These are phyloP conservation scores for Hibiscus mutabilis DNA, from an alignment of 345 rosid species.

Conservation along the genomic window DNA sequence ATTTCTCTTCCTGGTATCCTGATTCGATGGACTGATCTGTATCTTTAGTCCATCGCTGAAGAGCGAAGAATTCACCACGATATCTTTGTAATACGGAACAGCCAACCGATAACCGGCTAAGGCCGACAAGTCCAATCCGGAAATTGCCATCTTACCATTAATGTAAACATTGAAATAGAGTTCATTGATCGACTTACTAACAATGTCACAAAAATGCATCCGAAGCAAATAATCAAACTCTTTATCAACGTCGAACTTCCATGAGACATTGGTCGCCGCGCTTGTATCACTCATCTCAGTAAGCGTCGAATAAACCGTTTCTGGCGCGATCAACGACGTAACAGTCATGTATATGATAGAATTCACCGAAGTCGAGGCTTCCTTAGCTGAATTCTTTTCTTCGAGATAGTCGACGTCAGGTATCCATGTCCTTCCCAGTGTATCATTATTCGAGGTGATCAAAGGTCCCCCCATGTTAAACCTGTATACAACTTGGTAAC, in stretches of 20 bases:
- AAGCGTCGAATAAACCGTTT: constrained; percentile 55
- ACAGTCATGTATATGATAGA: constrained; percentile 43
- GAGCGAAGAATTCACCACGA: constrained; percentile 49
- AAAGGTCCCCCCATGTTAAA: constrained; percentile 67
- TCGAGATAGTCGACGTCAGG: constrained; percentile 45
- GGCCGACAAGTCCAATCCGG: constrained; percentile 61
- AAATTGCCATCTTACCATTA: constrained; percentile 54
- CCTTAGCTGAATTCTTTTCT: constrained; percentile 32
- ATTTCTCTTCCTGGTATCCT: constrained; percentile 42
- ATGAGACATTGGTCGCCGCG: constrained; percentile 53
- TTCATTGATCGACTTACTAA: constrained; percentile 61
- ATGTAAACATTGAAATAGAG: constrained; percentile 69
- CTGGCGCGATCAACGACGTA: constrained; percentile 64
- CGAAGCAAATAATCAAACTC: constrained; percentile 50
- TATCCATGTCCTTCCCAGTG: constrained; percentile 48
- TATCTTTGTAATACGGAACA: constrained; percentile 56
- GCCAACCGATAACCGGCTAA: constrained; percentile 28
- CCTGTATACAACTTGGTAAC: constrained; percentile 54
- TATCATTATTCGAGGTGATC: constrained; percentile 53
- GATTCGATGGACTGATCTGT: constrained; percentile 57
- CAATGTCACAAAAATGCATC: constrained; percentile 75
- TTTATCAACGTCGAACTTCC: constrained; percentile 54
- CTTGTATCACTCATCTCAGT: constrained; percentile 50
- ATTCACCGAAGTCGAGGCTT: constrained; percentile 27
- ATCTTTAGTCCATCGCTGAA: constrained; percentile 38